Conservation (phyloP, 2,329 filamentous ascomycete species). For the Chrysosporium queenslandicum region DNA sequence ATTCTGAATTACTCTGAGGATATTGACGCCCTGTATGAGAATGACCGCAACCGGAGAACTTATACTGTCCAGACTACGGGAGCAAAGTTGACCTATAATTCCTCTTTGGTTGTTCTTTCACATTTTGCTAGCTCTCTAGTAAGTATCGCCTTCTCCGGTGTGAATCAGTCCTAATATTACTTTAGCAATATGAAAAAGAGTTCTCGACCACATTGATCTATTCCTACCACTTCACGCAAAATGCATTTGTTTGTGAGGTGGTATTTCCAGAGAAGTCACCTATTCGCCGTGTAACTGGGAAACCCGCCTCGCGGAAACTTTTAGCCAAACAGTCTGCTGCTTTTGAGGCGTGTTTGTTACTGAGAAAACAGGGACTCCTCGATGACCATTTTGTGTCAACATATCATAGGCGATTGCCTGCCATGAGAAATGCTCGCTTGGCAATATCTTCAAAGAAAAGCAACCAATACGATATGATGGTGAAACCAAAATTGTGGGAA, state of each 20-base stretch:
- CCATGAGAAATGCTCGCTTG: conserved; percentile 76
- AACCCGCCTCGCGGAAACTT: conserved; percentile 56
- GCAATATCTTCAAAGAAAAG: conserved; percentile 72
- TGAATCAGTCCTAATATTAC: conserved; percentile 8
- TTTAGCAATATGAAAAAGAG: conserved; percentile 41
- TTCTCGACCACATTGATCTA: conserved; percentile 47
- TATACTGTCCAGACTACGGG: conserved; percentile 58
- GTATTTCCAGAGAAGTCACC: conserved; percentile 67
- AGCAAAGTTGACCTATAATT: conserved; percentile 67
- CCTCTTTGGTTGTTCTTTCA: conserved; percentile 60
- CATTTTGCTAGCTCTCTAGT: conserved; percentile 62
- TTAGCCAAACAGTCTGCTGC: conserved; percentile 81
- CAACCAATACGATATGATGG: conserved; percentile 62
- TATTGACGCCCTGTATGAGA: conserved; percentile 46
- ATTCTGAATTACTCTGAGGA: conserved; percentile 53
- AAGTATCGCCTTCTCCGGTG: conserved; percentile 15
- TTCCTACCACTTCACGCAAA: conserved; percentile 46
- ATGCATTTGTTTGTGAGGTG: conserved; percentile 65
- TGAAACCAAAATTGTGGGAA: conserved; percentile 69
- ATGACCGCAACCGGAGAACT: conserved; percentile 42
- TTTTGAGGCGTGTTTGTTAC: conserved; percentile 65
- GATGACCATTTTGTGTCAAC: conserved; percentile 65
- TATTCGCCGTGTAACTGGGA: conserved; percentile 56
- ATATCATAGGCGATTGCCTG: conserved; percentile 60
- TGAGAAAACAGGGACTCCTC: conserved; percentile 58